A percentile compares a stretch with the other conserved stretches of the same genome.
These are phyloP conservation scores for Blastocystis sp. DNA, from an alignment of 352 stramenopile genomes.

Conservation along the genomic window DNA sequence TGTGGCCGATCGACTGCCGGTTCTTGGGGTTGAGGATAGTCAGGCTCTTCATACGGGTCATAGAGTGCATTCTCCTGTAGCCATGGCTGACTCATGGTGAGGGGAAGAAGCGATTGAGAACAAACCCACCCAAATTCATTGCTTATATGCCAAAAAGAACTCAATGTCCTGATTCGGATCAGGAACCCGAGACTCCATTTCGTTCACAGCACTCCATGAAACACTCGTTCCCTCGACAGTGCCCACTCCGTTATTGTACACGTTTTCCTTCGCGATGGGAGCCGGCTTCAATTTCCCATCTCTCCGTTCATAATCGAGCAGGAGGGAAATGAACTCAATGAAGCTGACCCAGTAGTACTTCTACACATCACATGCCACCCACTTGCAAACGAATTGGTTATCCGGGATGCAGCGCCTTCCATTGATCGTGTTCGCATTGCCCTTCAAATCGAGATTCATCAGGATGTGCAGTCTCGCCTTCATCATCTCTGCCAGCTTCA, in stretches of 20 bases:
- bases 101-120: background rate
- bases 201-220: constrained; percentile 49
- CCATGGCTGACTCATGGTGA: constrained; percentile 57
- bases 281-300: constrained; percentile 19
- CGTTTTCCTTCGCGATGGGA: background rate
- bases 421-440: constrained; percentile 16
- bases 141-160: constrained; percentile 66
- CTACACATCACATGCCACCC: background rate
- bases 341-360: constrained; percentile 65
- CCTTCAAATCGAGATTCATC: constrained; percentile 1
- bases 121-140: constrained; percentile 44
- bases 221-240: constrained; percentile 16
- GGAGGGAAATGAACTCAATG: constrained; percentile 16
- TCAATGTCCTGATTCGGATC: constrained; percentile 62
- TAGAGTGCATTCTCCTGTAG: constrained; percentile 51
- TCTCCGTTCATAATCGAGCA: constrained; percentile 39
- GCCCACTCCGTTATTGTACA: constrained; percentile 59
- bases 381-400: constrained; percentile 23
- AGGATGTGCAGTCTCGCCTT: constrained; percentile 64
- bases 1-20: constrained; percentile 21
- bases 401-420: constrained; percentile 24
- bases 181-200: constrained; percentile 44
- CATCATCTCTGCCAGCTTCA: constrained; percentile 54
- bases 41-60: constrained; percentile 60
- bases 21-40: constrained; percentile 58